These are phyloP conservation scores for Elsinoe necatrix DNA, from an alignment of 2,329 filamentous ascomycete species.

Conservation along the genomic window DNA sequence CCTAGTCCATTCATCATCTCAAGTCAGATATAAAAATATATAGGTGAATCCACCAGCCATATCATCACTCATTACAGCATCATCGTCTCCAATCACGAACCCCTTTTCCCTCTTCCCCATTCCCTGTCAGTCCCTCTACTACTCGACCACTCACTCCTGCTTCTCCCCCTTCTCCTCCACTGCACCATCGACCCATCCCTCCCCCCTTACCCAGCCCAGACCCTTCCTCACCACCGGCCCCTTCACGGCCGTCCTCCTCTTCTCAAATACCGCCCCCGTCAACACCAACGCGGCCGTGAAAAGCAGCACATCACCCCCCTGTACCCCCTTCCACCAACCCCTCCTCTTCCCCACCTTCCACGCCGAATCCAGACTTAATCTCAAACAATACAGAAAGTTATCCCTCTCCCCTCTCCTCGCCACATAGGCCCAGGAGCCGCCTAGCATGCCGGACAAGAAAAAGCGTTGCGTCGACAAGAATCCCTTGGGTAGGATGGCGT, in stretches of 20 bases:
- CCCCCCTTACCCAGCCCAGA: conserved; percentile 63
- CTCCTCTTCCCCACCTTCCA: conserved; percentile 95
- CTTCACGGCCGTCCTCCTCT: conserved; percentile 57
- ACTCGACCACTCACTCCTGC: conserved; percentile 18
- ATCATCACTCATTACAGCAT: background rate
- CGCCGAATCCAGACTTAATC: conserved; percentile 69
- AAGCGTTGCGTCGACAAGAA: conserved; percentile 76
- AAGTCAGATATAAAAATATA: background rate
- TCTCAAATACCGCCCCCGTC: conserved; percentile 69
- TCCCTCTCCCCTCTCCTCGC: conserved; percentile 56
- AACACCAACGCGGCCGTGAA: conserved; percentile 73
- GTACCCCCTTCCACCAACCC: conserved; percentile 75
- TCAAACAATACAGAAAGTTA: conserved; percentile 69
- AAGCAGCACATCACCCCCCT: conserved; percentile 74
- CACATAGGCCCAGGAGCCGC: conserved; percentile 76
- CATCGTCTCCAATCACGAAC: background rate
- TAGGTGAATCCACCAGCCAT: background rate
- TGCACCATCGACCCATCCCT: conserved; percentile 62
- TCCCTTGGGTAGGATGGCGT: conserved; percentile 63
- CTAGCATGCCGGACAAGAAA: conserved; percentile 79
- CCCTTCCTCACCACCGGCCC: conserved; percentile 62
- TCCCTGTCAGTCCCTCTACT: too few relatives aligned
- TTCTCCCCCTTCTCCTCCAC: conserved; percentile 20
- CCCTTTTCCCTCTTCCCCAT: background rate
- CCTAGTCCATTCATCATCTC: background rate